These are phyloP conservation scores for Cutaneotrichosporon sp. DNA, from an alignment of 1,284 basidiomycete species.

Conservation along the genomic window DNA sequence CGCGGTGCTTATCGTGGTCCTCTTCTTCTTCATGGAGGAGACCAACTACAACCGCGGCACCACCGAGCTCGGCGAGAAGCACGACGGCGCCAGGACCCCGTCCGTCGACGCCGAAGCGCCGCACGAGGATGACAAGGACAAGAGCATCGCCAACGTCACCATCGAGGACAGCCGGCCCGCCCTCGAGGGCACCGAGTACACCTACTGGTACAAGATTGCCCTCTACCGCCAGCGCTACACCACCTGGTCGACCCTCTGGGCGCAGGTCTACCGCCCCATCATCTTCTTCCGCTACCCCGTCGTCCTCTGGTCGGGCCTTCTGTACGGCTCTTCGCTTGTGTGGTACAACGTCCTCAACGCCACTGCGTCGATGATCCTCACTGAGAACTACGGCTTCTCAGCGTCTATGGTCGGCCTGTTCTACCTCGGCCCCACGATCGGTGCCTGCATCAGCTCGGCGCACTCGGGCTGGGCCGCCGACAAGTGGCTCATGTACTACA, in stretches of 20 bases:
- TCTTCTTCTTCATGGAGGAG: slow-evolving; percentile 32
- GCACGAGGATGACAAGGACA: slow-evolving; percentile 2
- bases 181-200: slow-evolving; percentile 14
- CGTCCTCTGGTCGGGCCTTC: slow-evolving; percentile 27
- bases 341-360: slow-evolving; percentile 37
- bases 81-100: not conserved
- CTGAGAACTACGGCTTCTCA: slow-evolving; percentile 21
- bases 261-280: slow-evolving; percentile 27
- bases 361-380: slow-evolving; percentile 24
- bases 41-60: slow-evolving; percentile 31
- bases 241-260: slow-evolving; percentile 11
- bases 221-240: slow-evolving; percentile 21
- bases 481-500: slow-evolving; percentile 22
- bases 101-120: not conserved
- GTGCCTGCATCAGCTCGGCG: slow-evolving; percentile 21
- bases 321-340: slow-evolving; percentile 28
- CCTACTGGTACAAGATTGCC: slow-evolving; percentile 12
- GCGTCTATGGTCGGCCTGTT: slow-evolving; percentile 29
- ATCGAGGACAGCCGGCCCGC: not conserved
- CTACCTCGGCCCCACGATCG: slow-evolving; percentile 32
- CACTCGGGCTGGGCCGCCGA: slow-evolving; percentile 29
- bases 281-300: slow-evolving; percentile 26
- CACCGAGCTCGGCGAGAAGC: slow-evolving; percentile 20
- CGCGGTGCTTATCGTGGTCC: slow-evolving; percentile 13
- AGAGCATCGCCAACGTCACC: not conserved